Evolutionary conservation across 2,329 filamentous ascomycete genomes (phyloP), one percentile per base, ranked within the genome.

Genomic region (Corniculantispora saksenae): DNA sequence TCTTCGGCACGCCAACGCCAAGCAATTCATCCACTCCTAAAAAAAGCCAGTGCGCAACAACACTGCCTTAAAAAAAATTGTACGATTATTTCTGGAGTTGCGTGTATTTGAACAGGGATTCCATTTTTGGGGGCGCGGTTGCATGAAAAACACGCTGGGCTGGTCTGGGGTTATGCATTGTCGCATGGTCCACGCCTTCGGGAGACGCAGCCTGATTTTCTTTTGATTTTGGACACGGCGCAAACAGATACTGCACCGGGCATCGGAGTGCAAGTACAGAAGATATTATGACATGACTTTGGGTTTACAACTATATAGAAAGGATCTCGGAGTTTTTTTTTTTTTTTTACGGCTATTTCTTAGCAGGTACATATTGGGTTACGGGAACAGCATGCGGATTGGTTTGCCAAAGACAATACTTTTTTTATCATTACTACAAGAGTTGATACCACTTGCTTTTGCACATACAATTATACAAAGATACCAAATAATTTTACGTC

Each of bases 221-320:
- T 38, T 40, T 57, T 59, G 38, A 47, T 47, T 32, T 59, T 48
- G 21, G 43, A 51, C 45, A 60, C 45, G 57, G 57, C 57, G 57
- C 57, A 60, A 60, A n/a, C 57, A 51, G 21, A 40, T 40, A 60
- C 45, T 51, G 57, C 57, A 60, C 27, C 15, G 45, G 29, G 6
- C 25, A 25, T 27, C n/a, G 25, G 29, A 9, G 45, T 38, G 45
- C 45, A 25, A 25, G 7, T 51, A 35, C 19, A 50, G 43, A 29
- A 48, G 43, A 25, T 10, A 10, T 60, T 50, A 60, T 40, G 57
- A 60, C 57, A 60, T 60, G 57, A 60, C 32, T 25, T 47, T 51
- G 57, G 57, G 57, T 32, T 38, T 59, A 59, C 40, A 50, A 51
- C 47, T 60, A 48, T 51, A 51, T 60, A 60, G 57, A 60, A 13